Evolutionary conservation across 208 protist species (phyloP).

Genomic region (Jaenimonas drosophilae): DNA sequence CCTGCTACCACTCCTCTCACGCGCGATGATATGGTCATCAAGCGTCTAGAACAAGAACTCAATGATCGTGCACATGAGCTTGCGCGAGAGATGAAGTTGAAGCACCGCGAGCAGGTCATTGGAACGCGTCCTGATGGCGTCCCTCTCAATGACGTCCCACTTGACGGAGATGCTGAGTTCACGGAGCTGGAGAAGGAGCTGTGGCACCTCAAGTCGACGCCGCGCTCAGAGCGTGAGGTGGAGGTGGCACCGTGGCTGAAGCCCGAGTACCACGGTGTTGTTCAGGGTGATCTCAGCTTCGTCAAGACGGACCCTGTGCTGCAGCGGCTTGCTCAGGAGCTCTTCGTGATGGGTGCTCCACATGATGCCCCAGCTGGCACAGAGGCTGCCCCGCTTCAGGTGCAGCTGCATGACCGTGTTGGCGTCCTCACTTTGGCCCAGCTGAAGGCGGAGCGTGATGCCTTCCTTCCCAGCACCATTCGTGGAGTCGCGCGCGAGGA

Average conservation of each 20-base stretch:
- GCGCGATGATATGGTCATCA: constrained; percentile 6
- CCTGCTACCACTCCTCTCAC: too few species aligned
- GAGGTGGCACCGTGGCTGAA: constrained; percentile 4
- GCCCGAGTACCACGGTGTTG: constrained; percentile 3
- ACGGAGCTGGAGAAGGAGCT: constrained; percentile 13
- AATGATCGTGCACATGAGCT: constrained; percentile 21
- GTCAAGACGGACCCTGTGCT: constrained; percentile 5
- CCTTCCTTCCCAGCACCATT: constrained; percentile 13
- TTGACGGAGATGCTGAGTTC: constrained; percentile 28
- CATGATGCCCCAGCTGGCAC: not conserved
- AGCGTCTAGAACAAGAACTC: constrained; percentile 19
- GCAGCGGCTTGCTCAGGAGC: constrained; percentile 8
- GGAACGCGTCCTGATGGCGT: constrained; percentile 29
- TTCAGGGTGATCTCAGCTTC: constrained; percentile 4
- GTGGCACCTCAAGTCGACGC: constrained; percentile 3
- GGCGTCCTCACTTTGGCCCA: constrained; percentile 8
- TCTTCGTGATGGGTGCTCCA: not conserved
- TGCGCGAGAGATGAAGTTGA: constrained; percentile 20
- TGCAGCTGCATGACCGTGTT: constrained; percentile 9
- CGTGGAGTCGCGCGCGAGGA: constrained; percentile 14
- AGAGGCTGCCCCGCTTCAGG: constrained; percentile 7
- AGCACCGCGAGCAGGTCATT: constrained; percentile 20
- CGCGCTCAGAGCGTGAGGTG: constrained; percentile 1
- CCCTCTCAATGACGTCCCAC: constrained; percentile 17
- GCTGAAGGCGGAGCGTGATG: constrained; percentile 16